Conservation (phyloP, 2,329 filamentous ascomycete genomes). For the Thelonectria olida region DNA sequence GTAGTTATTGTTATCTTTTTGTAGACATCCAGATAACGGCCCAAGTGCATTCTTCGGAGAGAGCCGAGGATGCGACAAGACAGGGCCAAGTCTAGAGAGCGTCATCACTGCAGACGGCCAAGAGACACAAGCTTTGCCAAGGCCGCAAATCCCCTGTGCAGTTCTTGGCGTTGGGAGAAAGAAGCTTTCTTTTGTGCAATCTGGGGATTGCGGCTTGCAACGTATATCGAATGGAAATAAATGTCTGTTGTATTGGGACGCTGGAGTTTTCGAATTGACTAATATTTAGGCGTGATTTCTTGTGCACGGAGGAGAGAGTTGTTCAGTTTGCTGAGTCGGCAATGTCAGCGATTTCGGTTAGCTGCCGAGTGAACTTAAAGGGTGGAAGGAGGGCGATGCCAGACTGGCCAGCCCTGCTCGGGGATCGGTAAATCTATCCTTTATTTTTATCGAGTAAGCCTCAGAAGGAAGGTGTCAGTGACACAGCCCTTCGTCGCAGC, state of each 20-base stretch:
- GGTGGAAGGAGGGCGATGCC: not conserved
- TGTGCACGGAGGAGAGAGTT: no score
- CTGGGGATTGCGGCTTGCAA: constrained; percentile 19
- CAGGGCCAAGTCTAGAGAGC: constrained; percentile 34
- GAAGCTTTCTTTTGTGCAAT: constrained; percentile 26
- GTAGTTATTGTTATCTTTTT: no score
- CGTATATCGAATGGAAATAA: constrained; percentile 7
- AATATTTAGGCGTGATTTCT: no score
- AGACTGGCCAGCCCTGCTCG: no score
- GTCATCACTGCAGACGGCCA: constrained; percentile 27
- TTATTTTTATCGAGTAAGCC: no score
- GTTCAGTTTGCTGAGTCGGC: no score
- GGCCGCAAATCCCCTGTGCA: constrained; percentile 29
- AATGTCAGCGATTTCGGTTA: not conserved
- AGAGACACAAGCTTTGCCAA: constrained; percentile 45
- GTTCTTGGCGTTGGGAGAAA: constrained; percentile 35
- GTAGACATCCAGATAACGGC: no score
- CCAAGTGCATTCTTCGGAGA: no score
- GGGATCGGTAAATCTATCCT: not conserved
- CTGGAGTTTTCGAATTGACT: no score
- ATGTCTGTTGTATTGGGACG: no score
- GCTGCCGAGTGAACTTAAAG: not conserved
- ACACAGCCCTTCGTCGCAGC: no score
- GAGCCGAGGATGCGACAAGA: not conserved
- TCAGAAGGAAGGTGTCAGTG: no score